Conservation (phyloP, 306 rosid species). For the Alnus glutinosa region DNA sequence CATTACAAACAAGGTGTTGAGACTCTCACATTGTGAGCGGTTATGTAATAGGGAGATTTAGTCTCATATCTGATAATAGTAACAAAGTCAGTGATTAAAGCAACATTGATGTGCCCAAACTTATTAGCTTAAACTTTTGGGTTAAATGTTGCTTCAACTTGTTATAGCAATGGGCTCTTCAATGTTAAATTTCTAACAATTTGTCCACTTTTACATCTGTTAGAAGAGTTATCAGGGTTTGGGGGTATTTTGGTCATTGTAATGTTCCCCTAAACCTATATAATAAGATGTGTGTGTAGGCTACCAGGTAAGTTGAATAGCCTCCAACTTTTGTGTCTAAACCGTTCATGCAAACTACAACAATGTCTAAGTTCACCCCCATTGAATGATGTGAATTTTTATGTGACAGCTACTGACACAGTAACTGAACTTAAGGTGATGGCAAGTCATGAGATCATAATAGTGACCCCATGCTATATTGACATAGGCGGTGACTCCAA, state of each 20-base stretch:
- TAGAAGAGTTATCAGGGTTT: too few species aligned
- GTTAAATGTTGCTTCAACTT: not conserved
- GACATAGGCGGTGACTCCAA: not conserved
- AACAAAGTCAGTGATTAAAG: not conserved
- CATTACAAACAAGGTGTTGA: too few species aligned
- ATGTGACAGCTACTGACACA: not conserved
- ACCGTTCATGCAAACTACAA: too few species aligned
- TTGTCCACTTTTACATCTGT: not conserved
- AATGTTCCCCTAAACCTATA: too few species aligned
- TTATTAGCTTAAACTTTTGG: not conserved
- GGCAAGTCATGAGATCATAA: not conserved
- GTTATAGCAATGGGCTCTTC: not conserved
- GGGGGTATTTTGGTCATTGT: too few species aligned
- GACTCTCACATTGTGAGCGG: too few species aligned
- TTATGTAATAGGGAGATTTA: not conserved
- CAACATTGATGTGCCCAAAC: not conserved
- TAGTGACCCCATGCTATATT: not conserved
- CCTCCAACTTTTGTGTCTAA: too few species aligned
- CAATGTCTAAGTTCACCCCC: not conserved
- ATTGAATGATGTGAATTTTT: not conserved
- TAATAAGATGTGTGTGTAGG: too few species aligned
- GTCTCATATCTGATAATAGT: not conserved
- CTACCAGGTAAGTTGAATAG: too few species aligned
- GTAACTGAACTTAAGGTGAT: not conserved
- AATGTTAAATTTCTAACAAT: too few species aligned